Base-by-base conservation (phyloP, 1,139 yeast species). In the Eremothecium coryli region DNA sequence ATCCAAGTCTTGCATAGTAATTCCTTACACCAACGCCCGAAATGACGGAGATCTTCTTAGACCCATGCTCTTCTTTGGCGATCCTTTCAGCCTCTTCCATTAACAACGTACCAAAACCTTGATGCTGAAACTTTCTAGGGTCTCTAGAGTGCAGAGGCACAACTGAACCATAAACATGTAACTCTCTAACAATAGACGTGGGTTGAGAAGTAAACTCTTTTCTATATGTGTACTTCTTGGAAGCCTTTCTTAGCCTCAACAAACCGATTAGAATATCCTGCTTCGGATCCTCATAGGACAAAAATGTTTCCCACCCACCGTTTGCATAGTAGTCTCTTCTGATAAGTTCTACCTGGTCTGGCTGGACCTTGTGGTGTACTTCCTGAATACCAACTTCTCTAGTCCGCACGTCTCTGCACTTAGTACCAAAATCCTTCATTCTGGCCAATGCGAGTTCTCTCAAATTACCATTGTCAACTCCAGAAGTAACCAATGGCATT, bases 31-130 rank as follows among this genome's bases (percentile, higher is more conserved):
- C 99, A 26, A 90, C 97, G 44, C 99, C 99, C 26, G 93, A 79
- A 48, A 90, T 90, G 37, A 90, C 98, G 57, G 94, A 77, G 24
- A 90, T 80, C 64, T 93, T 93, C 36, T 70, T 68, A 9, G 94
- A 80, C 0, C 96, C 95, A 57, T 90, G 99, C 58, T 90, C 99
- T 53, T 88, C 95, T 37, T 76, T 71, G 2, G 99, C 93, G 39
- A 90, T 90, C 48, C 96, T 71, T 49, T 86, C 97, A 3, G 98
- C 98, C 60, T 90, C 98, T 61, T 93, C 98, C 98, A 90, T 90
- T 38, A 90, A 64, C 50, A 90, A 68, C 2, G 98, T 88, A 42
- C 99, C 99, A 56, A 90, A 90, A 13, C 99, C 99, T 68, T 93
- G 98, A 66, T 90, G 99, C 65, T 90, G 99, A 65, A 90, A 90